Evolutionary conservation across 176 grass and related monocot genomes (phyloP), one percentile per base, ranked within the genome.

Genomic region (Carex scoparia): DNA sequence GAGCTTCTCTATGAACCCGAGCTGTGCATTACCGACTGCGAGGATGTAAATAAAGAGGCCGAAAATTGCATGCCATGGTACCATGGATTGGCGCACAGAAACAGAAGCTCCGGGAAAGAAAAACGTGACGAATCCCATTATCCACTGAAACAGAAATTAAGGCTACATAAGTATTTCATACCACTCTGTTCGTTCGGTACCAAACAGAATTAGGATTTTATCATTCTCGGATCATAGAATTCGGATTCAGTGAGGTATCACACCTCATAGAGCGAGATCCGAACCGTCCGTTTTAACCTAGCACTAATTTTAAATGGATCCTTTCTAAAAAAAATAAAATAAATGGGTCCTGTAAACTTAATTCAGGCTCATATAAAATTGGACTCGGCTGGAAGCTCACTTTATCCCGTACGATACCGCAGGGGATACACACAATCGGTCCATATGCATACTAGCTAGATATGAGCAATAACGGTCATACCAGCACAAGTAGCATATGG

Each of bases 1-100:
- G 59, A 97, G 84, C 89, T 97, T 97, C 89, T 97, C 92, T 27
- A 94, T 79, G 81, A 97, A 93, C 4, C 94, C 94, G 0, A 97
- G 86, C 81, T 91, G 85, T 7, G 87, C 71, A 54, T 44, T 93
- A 5, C 49, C 90, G 1, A 97, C 59, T 3, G 90, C 94, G 69
- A 97, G 87, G 18, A 42, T 59, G 86, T 89, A 94, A 58, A 94
- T 61, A 61, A 92, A 86, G 57, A 93, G 19, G 10, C 94, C 94
- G 0, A 84, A 38, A 35, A 90, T 19, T 3, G 87, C 92, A 49
- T 97, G 94, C 94, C 94, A 97, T 0, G 92, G 90, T 7, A 93
- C 38, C 1, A 58, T 30, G 14, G 87, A 32, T 64, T 72, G 87
- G 54, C 84, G 85, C 5, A 66, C 18, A n/a, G 67, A 11, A 6